A percentile compares a stretch with the other conserved stretches of the same genome.
These are phyloP conservation scores for Pestalotiopsis fici DNA, from an alignment of 2,329 filamentous ascomycete genomes.

Conservation along the genomic window DNA sequence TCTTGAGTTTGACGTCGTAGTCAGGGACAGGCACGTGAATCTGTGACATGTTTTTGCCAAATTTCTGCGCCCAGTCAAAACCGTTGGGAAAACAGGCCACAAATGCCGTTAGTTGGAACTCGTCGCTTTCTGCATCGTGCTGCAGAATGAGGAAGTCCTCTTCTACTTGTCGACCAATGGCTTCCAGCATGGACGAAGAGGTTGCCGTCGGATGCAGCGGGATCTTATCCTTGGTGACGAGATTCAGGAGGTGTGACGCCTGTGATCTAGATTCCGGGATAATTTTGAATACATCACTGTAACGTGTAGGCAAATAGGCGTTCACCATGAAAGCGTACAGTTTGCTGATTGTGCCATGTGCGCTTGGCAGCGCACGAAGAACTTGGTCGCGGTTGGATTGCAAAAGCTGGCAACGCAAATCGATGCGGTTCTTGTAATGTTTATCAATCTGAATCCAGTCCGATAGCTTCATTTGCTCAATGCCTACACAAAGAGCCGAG, in stretches of 20 bases:
- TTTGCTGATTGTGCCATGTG: no score
- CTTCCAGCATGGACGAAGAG: slow-evolving; percentile 27
- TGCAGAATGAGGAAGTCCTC: slow-evolving; percentile 55
- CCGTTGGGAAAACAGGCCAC: slow-evolving; percentile 54
- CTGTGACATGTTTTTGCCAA: slow-evolving; percentile 47
- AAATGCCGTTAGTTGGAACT: slow-evolving; percentile 44
- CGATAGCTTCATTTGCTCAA: slow-evolving; percentile 43
- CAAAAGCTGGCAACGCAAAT: no score
- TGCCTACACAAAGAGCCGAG: slow-evolving; percentile 29
- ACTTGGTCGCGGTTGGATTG: no score
- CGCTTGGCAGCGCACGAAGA: no score
- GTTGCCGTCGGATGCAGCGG: slow-evolving; percentile 12
- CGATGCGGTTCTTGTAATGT: slow-evolving; percentile 47
- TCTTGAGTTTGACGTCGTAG: slow-evolving; percentile 52
- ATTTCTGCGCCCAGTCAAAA: slow-evolving; percentile 51
- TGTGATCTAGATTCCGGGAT: no score
- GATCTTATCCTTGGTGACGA: no score
- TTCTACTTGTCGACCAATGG: slow-evolving; percentile 51
- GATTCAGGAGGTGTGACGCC: no score
- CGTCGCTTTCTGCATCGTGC: slow-evolving; percentile 29
- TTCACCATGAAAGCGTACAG: no score
- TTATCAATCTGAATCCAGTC: slow-evolving; percentile 55
- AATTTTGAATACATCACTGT: no score
- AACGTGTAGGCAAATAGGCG: no score
- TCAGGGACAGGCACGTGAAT: slow-evolving; percentile 56